Percentiles rank a stretch among this genome's conserved stretches.
These are phyloP conservation scores for Endotrypanum monterogeii DNA, from an alignment of 208 protist species.

Conservation along the genomic window DNA sequence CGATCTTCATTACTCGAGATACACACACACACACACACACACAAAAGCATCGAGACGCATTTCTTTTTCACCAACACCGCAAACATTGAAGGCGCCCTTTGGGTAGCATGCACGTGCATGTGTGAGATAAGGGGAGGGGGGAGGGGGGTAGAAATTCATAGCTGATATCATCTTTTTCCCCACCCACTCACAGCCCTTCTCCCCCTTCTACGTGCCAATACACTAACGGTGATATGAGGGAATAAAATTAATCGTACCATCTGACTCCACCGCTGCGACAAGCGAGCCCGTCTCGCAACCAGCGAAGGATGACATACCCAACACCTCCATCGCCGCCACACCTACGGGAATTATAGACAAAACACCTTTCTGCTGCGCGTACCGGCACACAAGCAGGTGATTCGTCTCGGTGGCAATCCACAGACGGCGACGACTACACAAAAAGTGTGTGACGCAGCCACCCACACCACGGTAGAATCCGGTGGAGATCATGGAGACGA, in stretches of 20 bases:
- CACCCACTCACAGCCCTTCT: neutral
- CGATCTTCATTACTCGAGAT: neutral
- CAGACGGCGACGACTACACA: constrained; percentile 63
- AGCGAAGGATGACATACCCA: constrained; percentile 45
- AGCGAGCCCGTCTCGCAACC: constrained; percentile 69
- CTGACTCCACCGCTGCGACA: constrained; percentile 63
- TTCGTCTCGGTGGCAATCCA: constrained; percentile 72
- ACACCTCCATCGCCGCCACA: constrained; percentile 52
- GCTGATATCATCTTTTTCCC: neutral
- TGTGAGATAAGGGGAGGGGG: too few relatives aligned
- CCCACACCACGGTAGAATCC: constrained; percentile 68
- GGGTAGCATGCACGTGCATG: neutral
- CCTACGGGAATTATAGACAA: constrained; percentile 70
- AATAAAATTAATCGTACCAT: constrained; percentile 53
- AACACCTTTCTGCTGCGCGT: constrained; percentile 31
- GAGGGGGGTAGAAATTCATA: neutral
- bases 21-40: neutral
- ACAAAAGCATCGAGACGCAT: neutral
- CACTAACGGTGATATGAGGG: constrained; percentile 70
- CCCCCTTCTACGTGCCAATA: neutral
- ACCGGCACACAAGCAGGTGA: constrained; percentile 79
- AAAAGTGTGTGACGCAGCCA: constrained; percentile 51
- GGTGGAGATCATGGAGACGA: constrained; percentile 69
- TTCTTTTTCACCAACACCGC: neutral
- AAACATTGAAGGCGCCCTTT: neutral